Evolutionary conservation across 1,139 yeast genomes (phyloP).

Genomic region (Chernovozyma sophiae-reginae): DNA sequence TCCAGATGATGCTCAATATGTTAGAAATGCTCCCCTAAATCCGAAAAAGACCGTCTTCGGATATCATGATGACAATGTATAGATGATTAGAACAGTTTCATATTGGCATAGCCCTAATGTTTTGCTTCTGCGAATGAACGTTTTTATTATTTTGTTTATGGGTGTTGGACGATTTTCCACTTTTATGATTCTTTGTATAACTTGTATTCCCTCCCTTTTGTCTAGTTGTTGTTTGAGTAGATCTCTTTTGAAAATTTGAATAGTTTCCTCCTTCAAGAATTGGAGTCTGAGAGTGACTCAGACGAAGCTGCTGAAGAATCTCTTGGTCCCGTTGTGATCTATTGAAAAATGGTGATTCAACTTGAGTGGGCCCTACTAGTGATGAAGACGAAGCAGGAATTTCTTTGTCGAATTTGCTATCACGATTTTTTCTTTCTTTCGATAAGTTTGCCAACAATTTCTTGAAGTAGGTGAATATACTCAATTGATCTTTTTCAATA

Average conservation of each 20-base stretch:
- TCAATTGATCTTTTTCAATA: slow-evolving; percentile 35
- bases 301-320: slow-evolving; percentile 2
- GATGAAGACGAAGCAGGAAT: slow-evolving; percentile 6
- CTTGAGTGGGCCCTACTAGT: slow-evolving; percentile 1
- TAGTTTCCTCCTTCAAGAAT: background rate
- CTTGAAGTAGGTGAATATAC: slow-evolving; percentile 47
- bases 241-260: background rate
- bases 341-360: slow-evolving; percentile 5
- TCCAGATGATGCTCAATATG: slow-evolving; percentile 49
- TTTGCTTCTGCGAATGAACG: background rate
- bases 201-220: background rate
- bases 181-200: slow-evolving; percentile 1
- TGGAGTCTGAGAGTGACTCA: slow-evolving; percentile 1
- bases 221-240: background rate
- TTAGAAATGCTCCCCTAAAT: slow-evolving; percentile 49
- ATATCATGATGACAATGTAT: slow-evolving; percentile 54
- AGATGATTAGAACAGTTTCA: slow-evolving; percentile 7
- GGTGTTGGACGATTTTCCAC: background rate
- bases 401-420: slow-evolving; percentile 8
- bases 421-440: slow-evolving; percentile 20
- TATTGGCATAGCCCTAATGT: slow-evolving; percentile 5
- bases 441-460: slow-evolving; percentile 35
- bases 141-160: background rate
- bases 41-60: slow-evolving; percentile 49
- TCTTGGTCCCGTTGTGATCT: slow-evolving; percentile 4